Base-by-base conservation (phyloP, 176 grass and related monocot species). In the Carex cristatella region DNA sequence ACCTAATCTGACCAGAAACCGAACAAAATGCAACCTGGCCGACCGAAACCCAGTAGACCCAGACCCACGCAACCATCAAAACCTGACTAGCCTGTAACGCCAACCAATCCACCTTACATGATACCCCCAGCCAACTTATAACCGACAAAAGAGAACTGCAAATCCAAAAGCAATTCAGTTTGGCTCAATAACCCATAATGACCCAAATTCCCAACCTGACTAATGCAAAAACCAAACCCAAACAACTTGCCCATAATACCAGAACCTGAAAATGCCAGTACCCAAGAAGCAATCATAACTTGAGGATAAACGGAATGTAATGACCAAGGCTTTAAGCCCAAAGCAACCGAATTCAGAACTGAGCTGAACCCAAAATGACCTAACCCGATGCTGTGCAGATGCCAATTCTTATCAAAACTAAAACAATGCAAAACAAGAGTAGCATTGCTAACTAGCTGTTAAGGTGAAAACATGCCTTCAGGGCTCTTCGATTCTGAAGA, bases 401-500 rank as follows among this genome's bases (percentile, higher is more conserved):
- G 73, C 7, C 27, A 77, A 27, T 77, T 56, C 46, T 56, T 32
- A 77, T 77, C 13, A 31, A 28, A 23, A 54, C 11, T 23, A 53
- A 30, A 23, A 76, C 53, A 76, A 2, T 5, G n/a, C 10, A 12
- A 27, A 56, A 55, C 46, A 55, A 32, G 4, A 56, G 19, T 13
- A 56, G 73, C 3, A 77, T 49, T 55, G 49, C 48, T 77, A 75
- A 74, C 10, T 64, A 16, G 70, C 62, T 80, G 63, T 59, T 81
- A 79, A 89, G 67, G 58, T 7, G 59, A 48, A 65, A 87, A 85
- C 13, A 49, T 89, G 92, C 95, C 95, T 80, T 89, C 86, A 84
- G 51, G 46, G 28, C 23, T 90, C 46, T 91, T 88, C 80, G 19
- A 86, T 84, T 61, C 42, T 35, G 80, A 86, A 86, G 62, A 85